phyloP scores from a whole-genome alignment of 805 yeast genomes.

The Saccharomycodes ludwigii region DNA sequence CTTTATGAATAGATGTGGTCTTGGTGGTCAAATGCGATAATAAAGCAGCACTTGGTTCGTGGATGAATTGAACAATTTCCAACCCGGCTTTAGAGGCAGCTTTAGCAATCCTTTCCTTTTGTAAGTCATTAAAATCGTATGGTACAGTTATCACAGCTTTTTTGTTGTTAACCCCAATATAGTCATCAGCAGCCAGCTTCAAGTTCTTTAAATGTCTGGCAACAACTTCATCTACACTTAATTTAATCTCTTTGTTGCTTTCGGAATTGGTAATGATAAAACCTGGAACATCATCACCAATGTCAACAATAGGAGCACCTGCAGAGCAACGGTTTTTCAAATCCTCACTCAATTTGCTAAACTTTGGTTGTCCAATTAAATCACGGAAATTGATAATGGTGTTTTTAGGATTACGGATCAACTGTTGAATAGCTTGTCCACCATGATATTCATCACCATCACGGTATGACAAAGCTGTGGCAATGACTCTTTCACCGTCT shows the following conservation, averaged over 20 bases:
- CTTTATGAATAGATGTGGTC: conserved; percentile 33
- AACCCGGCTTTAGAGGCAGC: conserved; percentile 64
- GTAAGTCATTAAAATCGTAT: conserved; percentile 68
- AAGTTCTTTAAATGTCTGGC: conserved; percentile 75
- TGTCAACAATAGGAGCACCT: conserved; percentile 25
- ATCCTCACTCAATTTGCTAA: conserved; percentile 33
- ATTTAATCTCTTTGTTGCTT: conserved; percentile 33
- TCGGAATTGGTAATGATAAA: conserved; percentile 44
- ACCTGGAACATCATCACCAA: conserved; percentile 48
- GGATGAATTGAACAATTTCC: conserved; percentile 72
- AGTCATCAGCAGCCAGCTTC: conserved; percentile 84
- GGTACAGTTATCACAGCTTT: conserved; percentile 87
- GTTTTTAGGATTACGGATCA: conserved; percentile 78
- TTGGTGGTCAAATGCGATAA: conserved; percentile 58
- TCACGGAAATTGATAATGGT: conserved; percentile 91
- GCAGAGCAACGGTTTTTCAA: conserved; percentile 57
- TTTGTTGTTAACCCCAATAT: conserved; percentile 67
- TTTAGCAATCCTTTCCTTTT: conserved; percentile 48
- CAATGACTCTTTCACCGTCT: conserved; percentile 96
- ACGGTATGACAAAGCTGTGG: conserved; percentile 82
- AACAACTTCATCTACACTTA: conserved; percentile 67
- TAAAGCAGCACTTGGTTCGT: conserved; percentile 87
- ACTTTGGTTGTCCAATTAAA: conserved; percentile 55
- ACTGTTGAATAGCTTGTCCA: conserved; percentile 85
- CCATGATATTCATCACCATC: conserved; percentile 97